Evolutionary conservation across 2,329 filamentous ascomycete genomes (phyloP).

Genomic region (Septoria linicola): DNA sequence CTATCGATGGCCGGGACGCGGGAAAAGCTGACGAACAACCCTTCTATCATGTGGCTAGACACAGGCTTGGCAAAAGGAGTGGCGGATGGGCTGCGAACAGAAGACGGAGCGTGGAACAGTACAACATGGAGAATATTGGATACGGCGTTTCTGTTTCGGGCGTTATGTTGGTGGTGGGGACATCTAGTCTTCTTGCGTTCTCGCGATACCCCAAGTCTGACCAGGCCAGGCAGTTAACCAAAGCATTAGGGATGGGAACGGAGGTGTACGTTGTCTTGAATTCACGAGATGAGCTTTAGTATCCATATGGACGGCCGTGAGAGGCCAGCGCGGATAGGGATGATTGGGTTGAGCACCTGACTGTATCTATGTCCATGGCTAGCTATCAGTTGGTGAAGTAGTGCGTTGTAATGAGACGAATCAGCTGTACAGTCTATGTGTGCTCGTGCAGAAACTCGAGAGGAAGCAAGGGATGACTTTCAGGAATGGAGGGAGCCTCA

Average conservation of each 20-base stretch:
- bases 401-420: slow-evolving; percentile 2
- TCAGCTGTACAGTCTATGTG: background rate
- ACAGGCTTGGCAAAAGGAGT: too few relatives aligned
- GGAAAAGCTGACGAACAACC: too few relatives aligned
- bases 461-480: background rate
- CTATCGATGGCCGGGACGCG: too few relatives aligned
- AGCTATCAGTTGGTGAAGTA: background rate
- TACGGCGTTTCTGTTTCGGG: background rate
- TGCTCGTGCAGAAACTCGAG: background rate
- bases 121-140: background rate
- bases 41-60: too few relatives aligned
- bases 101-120: background rate
- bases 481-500: background rate
- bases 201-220: slow-evolving; percentile 13
- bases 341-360: background rate
- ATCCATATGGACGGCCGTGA: background rate
- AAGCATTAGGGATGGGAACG: slow-evolving; percentile 10
- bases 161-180: background rate
- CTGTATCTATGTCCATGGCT: background rate
- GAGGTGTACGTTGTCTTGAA: slow-evolving; percentile 5
- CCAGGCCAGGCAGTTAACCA: slow-evolving; percentile 10
- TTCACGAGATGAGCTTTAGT: slow-evolving; percentile 6
- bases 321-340: background rate
- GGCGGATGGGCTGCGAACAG: too few relatives aligned
- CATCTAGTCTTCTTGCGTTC: slow-evolving; percentile 7